These are phyloP conservation scores for Linnemannia zychae DNA, from an alignment of 192 early-diverging fungal genomes.

Conservation along the genomic window DNA sequence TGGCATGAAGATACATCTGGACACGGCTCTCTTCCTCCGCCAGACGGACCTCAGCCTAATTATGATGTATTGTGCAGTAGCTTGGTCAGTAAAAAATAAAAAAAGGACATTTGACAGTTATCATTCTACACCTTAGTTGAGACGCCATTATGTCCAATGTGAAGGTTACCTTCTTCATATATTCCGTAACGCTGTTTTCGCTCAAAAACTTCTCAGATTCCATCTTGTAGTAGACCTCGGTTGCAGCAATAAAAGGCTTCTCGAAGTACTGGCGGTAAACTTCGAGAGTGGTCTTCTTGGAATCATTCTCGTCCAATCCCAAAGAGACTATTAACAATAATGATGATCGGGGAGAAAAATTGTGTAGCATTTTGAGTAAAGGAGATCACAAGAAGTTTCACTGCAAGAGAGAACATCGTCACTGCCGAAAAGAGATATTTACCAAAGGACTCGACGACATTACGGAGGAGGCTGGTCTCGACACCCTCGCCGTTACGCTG, in stretches of 20 bases:
- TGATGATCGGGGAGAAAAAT: background rate
- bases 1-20: slow-evolving; percentile 87
- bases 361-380: background rate
- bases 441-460: slow-evolving; percentile 93
- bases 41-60: slow-evolving; percentile 79
- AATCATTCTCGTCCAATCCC: slow-evolving; percentile 85
- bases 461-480: slow-evolving; percentile 87
- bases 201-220: slow-evolving; percentile 92
- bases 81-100: background rate
- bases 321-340: slow-evolving; percentile 76
- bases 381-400: background rate
- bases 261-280: slow-evolving; percentile 94
- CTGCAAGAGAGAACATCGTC: background rate
- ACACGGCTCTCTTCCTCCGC: slow-evolving; percentile 90
- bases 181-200: slow-evolving; percentile 92
- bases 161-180: slow-evolving; percentile 88
- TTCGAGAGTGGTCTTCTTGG: slow-evolving; percentile 84
- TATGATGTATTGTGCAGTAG: background rate
- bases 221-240: slow-evolving; percentile 88
- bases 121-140: background rate
- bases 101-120: background rate
- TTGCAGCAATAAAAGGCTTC: slow-evolving; percentile 83
- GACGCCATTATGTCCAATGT: background rate
- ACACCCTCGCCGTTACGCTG: slow-evolving; percentile 93
- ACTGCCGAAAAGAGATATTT: slow-evolving; percentile 19